Base-by-base conservation (phyloP, 83 land plant genomes). In the Thuja plicata region DNA sequence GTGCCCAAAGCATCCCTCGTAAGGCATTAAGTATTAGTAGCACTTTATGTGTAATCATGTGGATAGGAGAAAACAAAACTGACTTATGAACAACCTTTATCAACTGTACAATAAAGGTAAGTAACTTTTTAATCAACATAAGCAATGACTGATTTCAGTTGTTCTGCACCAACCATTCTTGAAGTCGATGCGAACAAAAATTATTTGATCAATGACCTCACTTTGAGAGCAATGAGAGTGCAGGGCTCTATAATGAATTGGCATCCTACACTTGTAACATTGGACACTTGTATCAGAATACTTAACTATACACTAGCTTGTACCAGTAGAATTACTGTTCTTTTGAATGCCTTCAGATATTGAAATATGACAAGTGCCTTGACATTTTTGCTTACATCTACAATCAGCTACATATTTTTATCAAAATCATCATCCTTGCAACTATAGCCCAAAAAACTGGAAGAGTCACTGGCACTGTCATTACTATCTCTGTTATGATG, bases 361-460 rank as follows among this genome's bases (percentile, higher is more conserved):
- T 57, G 73, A 30, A 46, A 86, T 76, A 34, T 35, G 79, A 15
- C 5, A 15, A 76, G 13, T 12, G 17, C 4, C 54, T 60, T 60
- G 62, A 86, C 73, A 86, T 86, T 62, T 46, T 57, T 86, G 74
- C 27, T 86, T 38, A 86, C 73, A 86, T 19, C 37, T 71, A 40
- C 46, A 3, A 60, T 60, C 40, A 34, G 17, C 1, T 54, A 86
- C 40, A 35, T 15, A 17, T 5, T 60, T 86, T 86, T 86, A 37
- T 37, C 73, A 34, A 35, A 37, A 57, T 86, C 27, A 57, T 86
- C 24, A 60, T 55, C n/a, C n/a, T 86, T 17, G 74, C 32, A 40
- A 55, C 8, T 52, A 35, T 17, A 60, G 54, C 40, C 87, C 70
- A 19, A 5, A 60, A 19, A 57, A 86, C 43, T 86, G 27, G 73